phyloP scores from a whole-genome alignment of 345 rosid species.

The Kernera saxatilis region DNA sequence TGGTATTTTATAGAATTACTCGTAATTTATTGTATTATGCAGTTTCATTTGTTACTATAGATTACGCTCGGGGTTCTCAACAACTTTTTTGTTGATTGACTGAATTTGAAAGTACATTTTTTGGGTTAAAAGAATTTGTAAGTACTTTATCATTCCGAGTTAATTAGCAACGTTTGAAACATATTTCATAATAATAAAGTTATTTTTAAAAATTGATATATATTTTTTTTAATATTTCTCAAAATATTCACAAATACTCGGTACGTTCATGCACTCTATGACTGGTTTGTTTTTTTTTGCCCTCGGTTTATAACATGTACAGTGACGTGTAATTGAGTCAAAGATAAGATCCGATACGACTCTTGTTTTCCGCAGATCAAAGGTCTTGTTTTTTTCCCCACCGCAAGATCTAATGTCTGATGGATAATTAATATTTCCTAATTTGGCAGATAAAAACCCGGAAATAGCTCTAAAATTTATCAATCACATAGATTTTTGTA shows the following conservation, averaged over 20 bases:
- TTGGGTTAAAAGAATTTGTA: too few species aligned
- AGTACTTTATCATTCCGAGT: not conserved
- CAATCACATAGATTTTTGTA: not conserved
- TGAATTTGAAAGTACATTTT: not conserved
- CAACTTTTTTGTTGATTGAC: not conserved
- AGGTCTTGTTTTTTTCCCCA: not conserved
- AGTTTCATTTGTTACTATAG: not conserved
- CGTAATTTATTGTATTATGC: not conserved
- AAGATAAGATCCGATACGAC: not conserved
- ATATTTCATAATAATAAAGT: not conserved
- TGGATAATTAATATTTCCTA: not conserved
- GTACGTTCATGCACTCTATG: not conserved
- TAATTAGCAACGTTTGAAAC: not conserved
- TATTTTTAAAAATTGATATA: not conserved
- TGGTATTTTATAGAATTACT: too few species aligned
- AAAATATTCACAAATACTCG: not conserved
- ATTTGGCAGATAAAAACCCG: not conserved
- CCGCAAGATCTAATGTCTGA: not conserved
- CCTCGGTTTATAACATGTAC: not conserved
- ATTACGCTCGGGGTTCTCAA: not conserved
- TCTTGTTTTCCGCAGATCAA: not conserved
- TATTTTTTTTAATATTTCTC: not conserved
- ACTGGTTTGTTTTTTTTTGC: not conserved
- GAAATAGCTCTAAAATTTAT: not conserved
- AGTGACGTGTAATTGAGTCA: conserved; percentile 24